Evolutionary conservation across 371 early-diverging fungal species (phyloP).

Genomic region (Nosema granulosis): DNA sequence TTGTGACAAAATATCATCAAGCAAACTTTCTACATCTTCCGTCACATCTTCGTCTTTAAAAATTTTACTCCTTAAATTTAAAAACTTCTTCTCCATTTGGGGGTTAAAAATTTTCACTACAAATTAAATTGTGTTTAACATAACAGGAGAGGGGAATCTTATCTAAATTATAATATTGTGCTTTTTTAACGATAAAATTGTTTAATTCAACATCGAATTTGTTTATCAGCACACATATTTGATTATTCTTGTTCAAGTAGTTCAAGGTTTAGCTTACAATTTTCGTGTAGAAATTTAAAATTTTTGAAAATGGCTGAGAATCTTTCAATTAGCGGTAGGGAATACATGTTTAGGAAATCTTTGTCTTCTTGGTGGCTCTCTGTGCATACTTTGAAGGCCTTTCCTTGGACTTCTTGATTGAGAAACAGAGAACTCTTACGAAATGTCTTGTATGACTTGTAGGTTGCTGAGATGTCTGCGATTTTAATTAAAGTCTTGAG

Average conservation of each 20-base stretch:
- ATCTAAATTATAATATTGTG: too few species aligned
- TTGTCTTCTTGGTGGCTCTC: conserved; percentile 17
- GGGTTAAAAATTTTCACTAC: neutral
- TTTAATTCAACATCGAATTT: too few species aligned
- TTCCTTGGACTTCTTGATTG: conserved; percentile 12
- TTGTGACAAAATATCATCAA: neutral
- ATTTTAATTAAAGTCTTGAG: conserved; percentile 32
- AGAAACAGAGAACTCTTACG: neutral
- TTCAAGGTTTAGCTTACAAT: neutral
- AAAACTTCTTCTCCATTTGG: neutral
- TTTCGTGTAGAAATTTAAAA: conserved; percentile 20
- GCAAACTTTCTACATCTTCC: neutral
- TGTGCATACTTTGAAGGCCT: neutral
- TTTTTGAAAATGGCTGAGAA: conserved; percentile 34
- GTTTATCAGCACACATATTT: too few species aligned
- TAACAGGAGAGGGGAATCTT: too few species aligned
- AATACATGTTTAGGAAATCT: neutral
- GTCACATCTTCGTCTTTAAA: neutral
- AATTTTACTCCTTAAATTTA: neutral
- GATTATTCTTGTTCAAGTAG: too few species aligned
- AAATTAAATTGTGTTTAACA: too few species aligned
- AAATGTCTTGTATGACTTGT: conserved; percentile 21
- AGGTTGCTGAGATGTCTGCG: conserved; percentile 25
- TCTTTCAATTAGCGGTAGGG: conserved; percentile 21
- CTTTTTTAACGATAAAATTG: too few species aligned